Percentiles rank a stretch among this genome's conserved stretches.
Evolutionary conservation across 441 rosid genomes (phyloP).

Genomic region (Flueggea neowawraea): DNA sequence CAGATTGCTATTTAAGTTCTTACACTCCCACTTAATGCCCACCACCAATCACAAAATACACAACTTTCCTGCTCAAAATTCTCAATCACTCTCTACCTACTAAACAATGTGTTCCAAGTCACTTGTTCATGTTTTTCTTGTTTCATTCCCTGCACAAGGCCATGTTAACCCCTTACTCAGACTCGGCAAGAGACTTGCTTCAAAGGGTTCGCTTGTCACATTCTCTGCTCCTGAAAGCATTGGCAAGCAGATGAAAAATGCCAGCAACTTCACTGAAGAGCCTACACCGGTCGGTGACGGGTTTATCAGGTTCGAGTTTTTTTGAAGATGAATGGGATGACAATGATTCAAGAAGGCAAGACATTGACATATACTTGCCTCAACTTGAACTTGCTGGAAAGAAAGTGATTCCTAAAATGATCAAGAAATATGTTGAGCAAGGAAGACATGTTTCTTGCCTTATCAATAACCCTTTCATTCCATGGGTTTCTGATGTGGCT

Average conservation of each 20-base stretch:
- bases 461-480: constrained; percentile 77
- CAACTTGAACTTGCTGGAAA: constrained; percentile 56
- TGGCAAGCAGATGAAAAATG: constrained; percentile 49
- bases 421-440: constrained; percentile 34
- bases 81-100: too few species aligned
- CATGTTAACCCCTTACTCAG: constrained; percentile 75
- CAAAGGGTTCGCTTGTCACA: constrained; percentile 69
- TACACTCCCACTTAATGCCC: too few species aligned
- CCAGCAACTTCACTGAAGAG: constrained; percentile 34
- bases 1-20: too few species aligned
- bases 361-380: constrained; percentile 32
- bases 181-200: constrained; percentile 76
- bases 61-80: too few species aligned
- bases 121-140: constrained; percentile 54
- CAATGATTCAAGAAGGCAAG: constrained; percentile 38
- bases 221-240: constrained; percentile 44
- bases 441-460: constrained; percentile 67
- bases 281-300: constrained; percentile 59
- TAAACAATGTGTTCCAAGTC: constrained; percentile 18
- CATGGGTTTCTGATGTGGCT: constrained; percentile 85
- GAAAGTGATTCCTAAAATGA: constrained; percentile 41
- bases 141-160: constrained; percentile 80
- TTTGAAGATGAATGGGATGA: constrained; percentile 59
- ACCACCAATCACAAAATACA: too few species aligned
- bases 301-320: constrained; percentile 62